Evolutionary conservation across 2,329 filamentous ascomycete genomes (phyloP).

Genomic region (Arachnomyces sp.): DNA sequence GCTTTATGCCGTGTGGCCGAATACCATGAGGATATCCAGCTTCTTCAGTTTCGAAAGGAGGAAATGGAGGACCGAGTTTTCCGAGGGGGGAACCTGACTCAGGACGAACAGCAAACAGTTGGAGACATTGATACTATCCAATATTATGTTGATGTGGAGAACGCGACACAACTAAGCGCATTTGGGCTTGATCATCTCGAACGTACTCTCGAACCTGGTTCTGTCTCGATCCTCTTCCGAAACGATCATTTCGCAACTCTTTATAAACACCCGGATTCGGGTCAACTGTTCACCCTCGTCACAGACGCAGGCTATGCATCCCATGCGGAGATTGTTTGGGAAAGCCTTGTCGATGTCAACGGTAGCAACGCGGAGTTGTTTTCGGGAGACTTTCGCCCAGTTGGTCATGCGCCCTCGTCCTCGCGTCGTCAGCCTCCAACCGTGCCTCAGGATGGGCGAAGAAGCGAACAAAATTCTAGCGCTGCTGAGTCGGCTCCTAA

Average conservation of each 20-base stretch:
- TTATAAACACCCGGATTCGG: conserved; percentile 74
- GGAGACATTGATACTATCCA: conserved; percentile 81
- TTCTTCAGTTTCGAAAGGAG: conserved; percentile 78
- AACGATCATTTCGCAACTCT: conserved; percentile 97
- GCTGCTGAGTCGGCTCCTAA: conserved; percentile 16
- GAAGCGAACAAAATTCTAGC: conserved; percentile 11
- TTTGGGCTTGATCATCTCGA: conserved; percentile 70
- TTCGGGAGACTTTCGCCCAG: conserved; percentile 79
- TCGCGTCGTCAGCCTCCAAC: conserved; percentile 6
- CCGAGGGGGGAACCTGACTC: conserved; percentile 50
- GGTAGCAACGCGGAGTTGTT: conserved; percentile 76
- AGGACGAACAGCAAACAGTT: conserved; percentile 68
- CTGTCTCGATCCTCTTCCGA: conserved; percentile 83
- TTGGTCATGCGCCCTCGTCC: conserved; percentile 50
- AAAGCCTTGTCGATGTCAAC: conserved; percentile 80
- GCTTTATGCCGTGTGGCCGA: conserved; percentile 67
- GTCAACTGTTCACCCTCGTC: conserved; percentile 71
- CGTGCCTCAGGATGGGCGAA: background rate
- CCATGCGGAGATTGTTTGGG: conserved; percentile 92
- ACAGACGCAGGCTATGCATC: conserved; percentile 85
- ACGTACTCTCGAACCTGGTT: conserved; percentile 62
- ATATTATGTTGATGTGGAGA: conserved; percentile 61
- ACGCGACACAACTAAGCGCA: conserved; percentile 78
- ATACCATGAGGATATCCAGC: conserved; percentile 87
- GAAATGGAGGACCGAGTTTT: conserved; percentile 74